Base-by-base conservation (phyloP, 108 stramenopile genomes). In the Pseudonitzschia multistriata region DNA sequence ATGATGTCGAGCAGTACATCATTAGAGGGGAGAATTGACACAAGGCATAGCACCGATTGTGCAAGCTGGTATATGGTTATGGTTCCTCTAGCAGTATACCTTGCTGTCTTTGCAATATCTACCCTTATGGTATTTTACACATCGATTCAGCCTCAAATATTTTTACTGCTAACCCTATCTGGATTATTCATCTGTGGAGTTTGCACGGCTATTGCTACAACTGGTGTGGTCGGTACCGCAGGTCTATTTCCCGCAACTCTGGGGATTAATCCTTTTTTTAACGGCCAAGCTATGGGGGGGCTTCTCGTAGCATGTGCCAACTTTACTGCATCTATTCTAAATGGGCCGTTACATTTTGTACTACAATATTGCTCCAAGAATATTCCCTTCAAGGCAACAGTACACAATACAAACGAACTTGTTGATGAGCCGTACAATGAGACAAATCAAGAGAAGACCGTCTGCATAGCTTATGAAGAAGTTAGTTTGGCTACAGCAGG, bases 281-380 rank as follows among this genome's bases (percentile, higher is more conserved):
- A 73, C 49, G 85, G 85, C 1, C 85, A 86, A 72, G 80, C 83
- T 0, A 25, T 81, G 24, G 82, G 79, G 27, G 82, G 79, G 21
- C 25, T 80, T 3, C 34, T 70, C 13, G 71, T 83, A 15, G 67
- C 80, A 3, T 17, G 68, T 24, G 74, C 67, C 24, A 81, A 79
- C 36, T 81, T 81, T 34, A 0, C 48, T 24, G 69, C 74, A 25
- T 64, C 63, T 1, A 10, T 42, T 45, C 40, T 64, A 11, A 24
- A 64, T 25, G 63, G 24, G 15, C 14, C 39, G 39, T 1, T 4
- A 3, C 27, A 64, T 25, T 64, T 45, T 0, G 2, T 25, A 15
- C 22, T 31, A 0, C 63, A 64, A 22, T 64, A 64, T 64, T 64
- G 63, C 34, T 35, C 63, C 11, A 42, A 45, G 21, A 40, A 45